A percentile compares a stretch with the other conserved stretches of the same genome.
phyloP scores from a whole-genome alignment of 345 rosid genomes.

The Gossypium herbaceum region DNA sequence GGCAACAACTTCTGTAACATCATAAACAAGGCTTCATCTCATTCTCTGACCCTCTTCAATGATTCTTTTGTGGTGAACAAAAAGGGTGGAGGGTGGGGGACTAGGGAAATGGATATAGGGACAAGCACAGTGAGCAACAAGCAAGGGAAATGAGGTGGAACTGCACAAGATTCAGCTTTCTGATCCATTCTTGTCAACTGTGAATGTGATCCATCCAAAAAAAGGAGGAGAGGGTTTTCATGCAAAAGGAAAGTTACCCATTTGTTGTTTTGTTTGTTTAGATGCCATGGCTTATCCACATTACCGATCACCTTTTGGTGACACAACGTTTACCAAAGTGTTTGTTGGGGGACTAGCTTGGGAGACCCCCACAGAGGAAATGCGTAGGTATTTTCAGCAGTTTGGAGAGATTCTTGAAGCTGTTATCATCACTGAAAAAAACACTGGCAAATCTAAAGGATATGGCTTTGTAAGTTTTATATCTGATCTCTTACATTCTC shows the following conservation, averaged over 20 bases:
- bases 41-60: conserved; percentile 24
- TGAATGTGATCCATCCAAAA: background rate
- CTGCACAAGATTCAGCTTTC: conserved; percentile 1
- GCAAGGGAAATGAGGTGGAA: conserved; percentile 19
- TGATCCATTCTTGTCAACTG: conserved; percentile 3
- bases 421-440: conserved; percentile 76
- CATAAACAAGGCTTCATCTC: conserved; percentile 21
- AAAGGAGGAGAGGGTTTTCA: conserved; percentile 1
- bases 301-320: conserved; percentile 90
- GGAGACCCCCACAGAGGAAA: conserved; percentile 88
- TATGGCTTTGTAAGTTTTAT: conserved; percentile 74
- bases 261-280: conserved; percentile 16
- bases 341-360: conserved; percentile 99
- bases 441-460: conserved; percentile 88
- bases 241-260: conserved; percentile 26
- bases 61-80: conserved; percentile 18
- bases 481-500: too few relatives aligned
- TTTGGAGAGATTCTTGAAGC: conserved; percentile 97
- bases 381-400: conserved; percentile 78
- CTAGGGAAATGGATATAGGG: conserved; percentile 4
- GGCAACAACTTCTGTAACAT: conserved; percentile 11
- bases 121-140: conserved; percentile 9
- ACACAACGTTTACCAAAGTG: conserved; percentile 86
- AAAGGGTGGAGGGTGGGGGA: background rate
- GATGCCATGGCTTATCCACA: conserved; percentile 46